Conservation (phyloP, 2,329 filamentous ascomycete genomes). For the Colletotrichum phormii region DNA sequence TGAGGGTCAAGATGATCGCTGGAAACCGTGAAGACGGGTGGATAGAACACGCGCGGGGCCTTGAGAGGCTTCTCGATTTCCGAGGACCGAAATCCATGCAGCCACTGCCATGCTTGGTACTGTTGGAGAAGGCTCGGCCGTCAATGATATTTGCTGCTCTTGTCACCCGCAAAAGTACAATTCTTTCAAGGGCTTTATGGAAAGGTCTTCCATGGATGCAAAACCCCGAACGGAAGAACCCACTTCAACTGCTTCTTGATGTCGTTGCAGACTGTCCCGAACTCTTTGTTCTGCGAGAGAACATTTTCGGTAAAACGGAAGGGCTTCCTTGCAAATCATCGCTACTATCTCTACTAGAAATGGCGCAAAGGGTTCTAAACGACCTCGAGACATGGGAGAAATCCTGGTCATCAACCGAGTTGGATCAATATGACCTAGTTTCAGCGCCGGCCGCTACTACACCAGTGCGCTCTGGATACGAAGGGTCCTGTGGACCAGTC, state of each 20-base stretch:
- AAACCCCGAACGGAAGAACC: not conserved
- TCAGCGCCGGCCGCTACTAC: not conserved
- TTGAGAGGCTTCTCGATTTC: not conserved
- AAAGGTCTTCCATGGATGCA: not conserved
- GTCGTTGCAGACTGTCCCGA: not conserved
- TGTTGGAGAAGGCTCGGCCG: not conserved
- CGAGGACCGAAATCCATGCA: not conserved
- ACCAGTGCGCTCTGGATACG: not conserved
- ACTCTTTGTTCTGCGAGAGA: not conserved
- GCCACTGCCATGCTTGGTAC: not conserved
- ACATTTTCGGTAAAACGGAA: not conserved
- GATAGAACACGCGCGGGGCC: not conserved
- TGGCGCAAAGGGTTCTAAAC: not conserved
- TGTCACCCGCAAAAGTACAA: not conserved
- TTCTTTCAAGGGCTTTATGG: not conserved
- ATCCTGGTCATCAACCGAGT: not conserved
- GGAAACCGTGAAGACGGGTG: not conserved
- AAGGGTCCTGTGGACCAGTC: not conserved
- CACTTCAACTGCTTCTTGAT: not conserved
- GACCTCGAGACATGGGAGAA: not conserved
- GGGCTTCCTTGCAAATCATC: not conserved
- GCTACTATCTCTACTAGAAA: not conserved
- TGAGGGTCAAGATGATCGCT: not conserved
- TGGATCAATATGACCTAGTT: not conserved
- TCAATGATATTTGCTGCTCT: not conserved